Evolutionary conservation across 2,329 filamentous ascomycete genomes (phyloP), one percentile per base, ranked within the genome.

Genomic region (Fusarium sp.): DNA sequence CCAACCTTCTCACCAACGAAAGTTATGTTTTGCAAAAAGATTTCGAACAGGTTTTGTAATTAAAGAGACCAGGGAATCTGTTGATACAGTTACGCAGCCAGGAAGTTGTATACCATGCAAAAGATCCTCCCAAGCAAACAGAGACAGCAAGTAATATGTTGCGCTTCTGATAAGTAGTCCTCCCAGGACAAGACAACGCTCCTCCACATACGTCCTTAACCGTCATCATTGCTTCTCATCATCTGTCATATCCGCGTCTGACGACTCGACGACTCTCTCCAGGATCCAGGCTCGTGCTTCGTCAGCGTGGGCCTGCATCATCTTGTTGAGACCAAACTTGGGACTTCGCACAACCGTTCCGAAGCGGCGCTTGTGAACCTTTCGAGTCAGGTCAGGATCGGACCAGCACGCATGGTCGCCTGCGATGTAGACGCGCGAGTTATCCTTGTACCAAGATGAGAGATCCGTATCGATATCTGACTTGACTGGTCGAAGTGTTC

Each of bases 371-470:
- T 91, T 92, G 57, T 85, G 82, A 0, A 92, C 88, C 77, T 90
- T 91, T 71, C 87, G 86, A 2, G 83, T 87, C 22, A 91, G 85
- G 6, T 91, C 90, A 35, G 87, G 86, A 66, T 92, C 89, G 70
- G 82, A 85, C 93, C 94, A 98, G 80, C 94, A 93, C 14, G 89
- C 89, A 80, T 98, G 96, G 68, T 92, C 87, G 29, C 88, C 85
- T 2, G 92, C 90, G 20, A 98, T 93, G 77, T 92, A 97, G 56
- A 98, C 92, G 5, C 90, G 88, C 0, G 94, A 96, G 82, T 94
- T 92, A 75, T 91, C 87, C 79, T 92, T 93, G 83, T 98, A 98
- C 96, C 96, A 98, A 27, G 87, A 86, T 2, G 91, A 92, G 1
- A 95, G 86, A 69, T 88, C 86, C n/a, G 89, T 87, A 67, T 97